A percentile compares a stretch with the other conserved stretches of the same genome.
These are phyloP conservation scores for Mercurialis annua DNA, from an alignment of 345 rosid genomes.

Conservation along the genomic window DNA sequence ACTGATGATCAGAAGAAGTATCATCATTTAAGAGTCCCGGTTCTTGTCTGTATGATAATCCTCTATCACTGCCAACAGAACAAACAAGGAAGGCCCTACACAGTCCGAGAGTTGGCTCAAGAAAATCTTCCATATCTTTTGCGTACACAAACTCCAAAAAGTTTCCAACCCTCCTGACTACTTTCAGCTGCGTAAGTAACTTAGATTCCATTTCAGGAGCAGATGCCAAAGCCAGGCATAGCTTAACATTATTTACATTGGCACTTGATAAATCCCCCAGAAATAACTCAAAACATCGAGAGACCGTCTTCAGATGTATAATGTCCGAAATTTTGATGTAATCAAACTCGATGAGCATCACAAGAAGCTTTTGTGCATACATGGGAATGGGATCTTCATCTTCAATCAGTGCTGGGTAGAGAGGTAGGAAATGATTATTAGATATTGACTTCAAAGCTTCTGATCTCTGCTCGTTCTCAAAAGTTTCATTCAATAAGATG, in stretches of 20 bases:
- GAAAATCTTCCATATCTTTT: constrained; percentile 97
- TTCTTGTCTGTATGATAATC: constrained; percentile 43
- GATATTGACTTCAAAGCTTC: constrained; percentile 68
- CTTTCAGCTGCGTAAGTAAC: constrained; percentile 76
- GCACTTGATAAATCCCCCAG: constrained; percentile 82
- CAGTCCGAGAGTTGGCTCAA: constrained; percentile 80
- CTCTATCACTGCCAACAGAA: constrained; percentile 54
- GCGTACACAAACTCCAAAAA: constrained; percentile 78
- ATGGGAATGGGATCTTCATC: constrained; percentile 99
- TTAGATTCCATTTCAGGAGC: constrained; percentile 96
- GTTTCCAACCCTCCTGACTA: constrained; percentile 80
- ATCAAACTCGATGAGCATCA: constrained; percentile 80
- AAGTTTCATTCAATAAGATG: constrained; percentile 61
- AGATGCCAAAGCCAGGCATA: constrained; percentile 81
- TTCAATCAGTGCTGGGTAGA: constrained; percentile 80
- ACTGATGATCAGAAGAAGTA: constrained; percentile 51
- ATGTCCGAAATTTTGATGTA: constrained; percentile 72
- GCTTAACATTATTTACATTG: constrained; percentile 86
- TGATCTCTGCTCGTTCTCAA: constrained; percentile 44
- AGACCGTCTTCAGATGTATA: constrained; percentile 72
- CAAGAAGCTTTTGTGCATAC: constrained; percentile 89
- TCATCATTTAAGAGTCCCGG: constrained; percentile 60
- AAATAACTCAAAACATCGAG: constrained; percentile 90
- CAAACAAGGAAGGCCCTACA: constrained; percentile 74
- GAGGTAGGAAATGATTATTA: constrained; percentile 84